Evolutionary conservation across 208 protist genomes (phyloP).

Genomic region (Acanthamoeba healyi): DNA sequence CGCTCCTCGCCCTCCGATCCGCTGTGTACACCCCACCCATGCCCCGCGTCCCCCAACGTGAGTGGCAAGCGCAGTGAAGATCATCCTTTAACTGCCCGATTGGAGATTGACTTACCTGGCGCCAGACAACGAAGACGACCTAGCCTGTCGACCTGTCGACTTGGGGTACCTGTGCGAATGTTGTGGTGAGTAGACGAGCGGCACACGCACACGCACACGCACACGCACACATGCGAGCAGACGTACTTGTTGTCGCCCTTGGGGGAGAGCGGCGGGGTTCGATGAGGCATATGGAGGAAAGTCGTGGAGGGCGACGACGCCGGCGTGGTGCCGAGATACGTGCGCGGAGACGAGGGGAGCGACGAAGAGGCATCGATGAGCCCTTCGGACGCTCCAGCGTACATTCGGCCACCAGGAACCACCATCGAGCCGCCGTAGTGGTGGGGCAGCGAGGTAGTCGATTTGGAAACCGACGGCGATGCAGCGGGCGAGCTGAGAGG

Average conservation of each 20-base stretch:
- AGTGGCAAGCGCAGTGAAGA: background rate
- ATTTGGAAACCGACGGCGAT: background rate
- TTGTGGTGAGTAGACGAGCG: no score
- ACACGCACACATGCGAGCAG: background rate
- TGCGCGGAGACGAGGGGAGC: background rate
- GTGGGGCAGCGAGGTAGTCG: background rate
- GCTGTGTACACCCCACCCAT: background rate
- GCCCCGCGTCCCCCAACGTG: background rate
- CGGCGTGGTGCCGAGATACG: background rate
- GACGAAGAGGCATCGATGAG: background rate
- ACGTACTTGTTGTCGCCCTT: constrained; percentile 38
- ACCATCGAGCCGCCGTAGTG: background rate
- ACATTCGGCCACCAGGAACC: background rate
- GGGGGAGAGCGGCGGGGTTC: constrained; percentile 30
- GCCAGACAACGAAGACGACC: background rate
- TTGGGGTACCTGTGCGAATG: background rate
- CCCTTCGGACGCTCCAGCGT: no score
- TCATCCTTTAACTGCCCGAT: background rate
- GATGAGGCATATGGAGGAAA: constrained; percentile 2
- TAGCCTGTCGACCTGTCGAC: background rate
- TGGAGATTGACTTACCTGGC: background rate
- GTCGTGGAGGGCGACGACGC: background rate
- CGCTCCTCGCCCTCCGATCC: constrained; percentile 34
- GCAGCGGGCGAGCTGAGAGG: background rate
- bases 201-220: background rate